Percentiles rank a stretch among this genome's conserved stretches.
phyloP scores from a whole-genome alignment of 129 eudicot genomes.

The Lactuca sativa region DNA sequence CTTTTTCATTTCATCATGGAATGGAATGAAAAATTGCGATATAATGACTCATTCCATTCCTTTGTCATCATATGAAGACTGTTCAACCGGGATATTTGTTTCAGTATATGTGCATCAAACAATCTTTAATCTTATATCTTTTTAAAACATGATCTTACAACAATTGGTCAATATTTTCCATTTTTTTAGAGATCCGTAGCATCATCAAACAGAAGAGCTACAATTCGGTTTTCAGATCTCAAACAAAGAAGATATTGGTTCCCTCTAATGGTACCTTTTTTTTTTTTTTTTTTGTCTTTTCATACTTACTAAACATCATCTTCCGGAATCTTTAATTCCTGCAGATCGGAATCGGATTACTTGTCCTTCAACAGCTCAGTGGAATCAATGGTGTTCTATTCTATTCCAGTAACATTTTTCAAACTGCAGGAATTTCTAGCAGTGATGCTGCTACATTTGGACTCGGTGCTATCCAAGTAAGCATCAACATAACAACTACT shows the following conservation, averaged over 20 bases:
- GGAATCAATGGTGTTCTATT: conserved; percentile 93
- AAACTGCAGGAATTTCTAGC: conserved; percentile 78
- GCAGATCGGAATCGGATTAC: conserved; percentile 95
- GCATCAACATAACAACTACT: conserved; percentile 13
- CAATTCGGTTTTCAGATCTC: conserved; percentile 80
- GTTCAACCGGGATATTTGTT: too few species aligned
- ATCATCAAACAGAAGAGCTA: conserved; percentile 67
- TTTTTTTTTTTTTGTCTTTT: neutral
- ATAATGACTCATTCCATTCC: too few species aligned
- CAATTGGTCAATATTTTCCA: neutral
- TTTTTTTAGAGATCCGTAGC: conserved; percentile 78
- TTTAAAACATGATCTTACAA: neutral
- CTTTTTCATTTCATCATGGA: too few species aligned
- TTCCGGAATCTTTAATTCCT: conserved; percentile 3
- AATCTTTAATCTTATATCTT: neutral
- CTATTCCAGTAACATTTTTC: conserved; percentile 82
- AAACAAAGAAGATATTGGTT: conserved; percentile 92
- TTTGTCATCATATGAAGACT: too few species aligned
- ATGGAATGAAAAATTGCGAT: too few species aligned
- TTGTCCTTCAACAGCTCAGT: conserved; percentile 75
- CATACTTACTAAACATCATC: neutral
- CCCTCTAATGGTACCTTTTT: conserved; percentile 72
- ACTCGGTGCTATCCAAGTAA: conserved; percentile 84
- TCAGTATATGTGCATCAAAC: too few species aligned
- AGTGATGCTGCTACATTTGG: conserved; percentile 85